Evolutionary conservation across 2,329 filamentous ascomycete genomes (phyloP).

Genomic region (Xylariaceae sp.): DNA sequence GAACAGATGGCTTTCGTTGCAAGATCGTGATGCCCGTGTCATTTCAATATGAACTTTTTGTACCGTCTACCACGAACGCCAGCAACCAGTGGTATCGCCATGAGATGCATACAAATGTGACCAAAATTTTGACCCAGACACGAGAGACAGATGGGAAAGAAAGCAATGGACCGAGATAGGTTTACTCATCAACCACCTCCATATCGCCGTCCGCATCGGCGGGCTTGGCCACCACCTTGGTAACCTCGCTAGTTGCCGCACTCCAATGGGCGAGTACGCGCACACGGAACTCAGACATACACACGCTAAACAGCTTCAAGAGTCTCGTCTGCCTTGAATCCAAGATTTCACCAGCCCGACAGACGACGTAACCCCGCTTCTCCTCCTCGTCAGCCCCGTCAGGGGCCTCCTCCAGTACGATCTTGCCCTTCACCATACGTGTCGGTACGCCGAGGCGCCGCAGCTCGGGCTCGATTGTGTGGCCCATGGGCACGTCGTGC

Average conservation of each 20-base stretch:
- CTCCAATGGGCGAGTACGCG: slow-evolving; percentile 77
- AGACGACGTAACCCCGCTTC: slow-evolving; percentile 73
- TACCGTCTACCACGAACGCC: slow-evolving; percentile 37
- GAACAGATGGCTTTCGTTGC: slow-evolving; percentile 1
- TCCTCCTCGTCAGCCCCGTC: slow-evolving; percentile 55
- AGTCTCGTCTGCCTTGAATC: slow-evolving; percentile 93
- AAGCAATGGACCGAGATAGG: no score
- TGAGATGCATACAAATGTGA: slow-evolving; percentile 36
- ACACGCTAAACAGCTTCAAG: slow-evolving; percentile 91
- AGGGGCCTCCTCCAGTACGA: slow-evolving; percentile 66
- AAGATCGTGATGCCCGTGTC: slow-evolving; percentile 15
- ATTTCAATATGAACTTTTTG: slow-evolving; percentile 15
- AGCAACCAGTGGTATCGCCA: slow-evolving; percentile 39
- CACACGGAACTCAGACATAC: slow-evolving; percentile 89
- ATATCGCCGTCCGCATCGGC: slow-evolving; percentile 34
- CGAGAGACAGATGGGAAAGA: background rate
- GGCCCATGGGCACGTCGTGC: slow-evolving; percentile 85
- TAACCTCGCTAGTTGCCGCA: slow-evolving; percentile 64
- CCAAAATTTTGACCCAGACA: slow-evolving; percentile 12
- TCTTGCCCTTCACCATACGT: slow-evolving; percentile 84
- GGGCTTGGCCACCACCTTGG: slow-evolving; percentile 55
- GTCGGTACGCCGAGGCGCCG: slow-evolving; percentile 90
- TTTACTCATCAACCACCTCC: slow-evolving; percentile 32
- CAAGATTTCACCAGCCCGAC: slow-evolving; percentile 81
- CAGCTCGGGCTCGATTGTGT: slow-evolving; percentile 89